Base-by-base conservation (phyloP, 2,329 filamentous ascomycete species). In the Penicillium sp. region DNA sequence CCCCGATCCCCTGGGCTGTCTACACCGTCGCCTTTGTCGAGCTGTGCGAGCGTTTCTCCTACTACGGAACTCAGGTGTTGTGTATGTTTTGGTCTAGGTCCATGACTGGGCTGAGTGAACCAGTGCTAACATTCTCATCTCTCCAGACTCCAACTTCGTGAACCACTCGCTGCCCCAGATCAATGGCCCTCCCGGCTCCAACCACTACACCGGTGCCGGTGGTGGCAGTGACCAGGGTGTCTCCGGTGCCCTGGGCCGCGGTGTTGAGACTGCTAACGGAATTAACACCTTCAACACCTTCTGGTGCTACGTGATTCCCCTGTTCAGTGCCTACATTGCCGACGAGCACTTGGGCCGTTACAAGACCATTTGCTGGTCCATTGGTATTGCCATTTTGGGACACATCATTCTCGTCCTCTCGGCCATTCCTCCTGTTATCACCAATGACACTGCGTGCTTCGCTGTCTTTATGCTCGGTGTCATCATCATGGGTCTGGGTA, bases 41-140 rank as follows among this genome's bases (percentile, higher is more conserved):
- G 76, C 78, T 91, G 56, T 90, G 87, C 77, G 89, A 92, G 77
- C 87, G 89, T 52, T 91, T 90, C 77, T 89, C 87, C 14, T 92
- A 91, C 83, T 91, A 92, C 69, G 89, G 89, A 55, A 87, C 87
- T 4, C 61, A 60, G 27, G 41, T 55, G 13, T 31, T 54, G 13
- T 59, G 54, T 61, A 41, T 54, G 50, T 50, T 31, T 27, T 31
- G 16, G 7, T 16, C n/a, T 36, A 18, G 9, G 6, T 41, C 6
- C 18, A 3, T 16, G 9, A 16, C 47, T 13, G 41, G 41, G 4
- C 14, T 13, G 5, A 10, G 9, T 46, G 36, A 33, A 27, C 19
- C 35, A 18, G 1, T 19, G 6, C 46, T 55, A 37, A 55, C 39
- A n/a, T 18, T 11, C 31, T 9, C 9, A 6, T 36, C 55, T 1